Evolutionary conservation across 148 eudicot species (phyloP), one percentile per base, ranked within the genome.

Genomic region (Rhododendron henanense): DNA sequence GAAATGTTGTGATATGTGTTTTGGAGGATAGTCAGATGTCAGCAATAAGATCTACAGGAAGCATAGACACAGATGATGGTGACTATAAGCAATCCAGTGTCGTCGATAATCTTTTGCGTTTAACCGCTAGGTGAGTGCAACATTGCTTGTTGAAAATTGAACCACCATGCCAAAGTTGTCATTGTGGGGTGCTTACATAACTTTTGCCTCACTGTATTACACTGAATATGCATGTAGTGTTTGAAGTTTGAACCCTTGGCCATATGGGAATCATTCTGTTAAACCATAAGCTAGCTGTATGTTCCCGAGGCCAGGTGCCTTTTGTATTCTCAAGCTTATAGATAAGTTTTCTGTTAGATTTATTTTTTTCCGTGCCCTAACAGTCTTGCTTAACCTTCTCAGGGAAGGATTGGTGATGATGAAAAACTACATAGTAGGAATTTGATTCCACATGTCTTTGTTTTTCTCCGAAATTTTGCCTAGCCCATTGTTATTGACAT

Each of bases 81-180:
- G 87, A 83, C 45, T 75, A 71, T 73, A 88, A 88, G 45, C 86
- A 87, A 86, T 89, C 86, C 84, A 85, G 84, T 82, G 87, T 89
- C 88, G 85, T 86, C 83, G 84, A 86, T 69, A 89, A 88, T 76
- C 85, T 91, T 85, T 78, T 95, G 83, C 88, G 75, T 45, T 89
- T 92, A 50, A 78, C 85, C 81, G 92, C 93, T 33, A 91, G 96
- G 99, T 93, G 65, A 87, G 92, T 86, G 47, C 74, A 78, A 74
- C 76, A 28, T 74, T 28, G n/a, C 13, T 77, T 55, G 53, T 73
- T 35, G 48, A 45, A 81, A 31, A n/a, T 79, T 23, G 81, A 78
- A 33, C 71, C 33, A 16, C 67, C 55, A 41, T 65, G 25, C 73
- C 25, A 67, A 50, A 45, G 10, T 59, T 71, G 25, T 39, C 33